Evolutionary conservation across 75 land plant genomes (phyloP).

Genomic region (Sequoiadendron giganteum): DNA sequence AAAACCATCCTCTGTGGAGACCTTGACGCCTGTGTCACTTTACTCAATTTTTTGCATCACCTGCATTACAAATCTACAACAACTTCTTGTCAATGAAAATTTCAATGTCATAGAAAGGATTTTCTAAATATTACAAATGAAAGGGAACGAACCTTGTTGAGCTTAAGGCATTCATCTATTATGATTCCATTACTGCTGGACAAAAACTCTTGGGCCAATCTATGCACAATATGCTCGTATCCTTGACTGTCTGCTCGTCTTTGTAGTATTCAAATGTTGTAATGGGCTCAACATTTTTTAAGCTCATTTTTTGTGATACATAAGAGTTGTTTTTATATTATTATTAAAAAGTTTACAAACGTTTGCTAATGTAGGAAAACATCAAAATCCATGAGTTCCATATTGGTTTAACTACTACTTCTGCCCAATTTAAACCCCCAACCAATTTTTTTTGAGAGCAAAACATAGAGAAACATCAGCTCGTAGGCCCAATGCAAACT

Average conservation of each 20-base stretch:
- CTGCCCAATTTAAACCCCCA: no score
- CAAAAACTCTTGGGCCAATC: conserved; percentile 59
- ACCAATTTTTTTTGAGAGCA: no score
- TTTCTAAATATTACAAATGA: background rate
- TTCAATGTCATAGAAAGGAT: no score
- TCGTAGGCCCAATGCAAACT: no score
- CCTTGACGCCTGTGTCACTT: conserved; percentile 22
- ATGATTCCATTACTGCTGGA: conserved; percentile 33
- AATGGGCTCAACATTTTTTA: conserved; percentile 64
- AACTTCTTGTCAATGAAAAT: background rate
- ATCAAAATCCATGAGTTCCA: no score
- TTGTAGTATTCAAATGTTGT: conserved; percentile 63
- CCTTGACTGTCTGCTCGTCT: conserved; percentile 67
- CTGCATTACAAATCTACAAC: conserved; percentile 10
- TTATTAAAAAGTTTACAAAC: no score
- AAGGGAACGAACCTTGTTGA: conserved; percentile 58
- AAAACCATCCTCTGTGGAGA: conserved; percentile 50
- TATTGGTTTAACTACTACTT: no score
- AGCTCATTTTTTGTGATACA: conserved; percentile 26
- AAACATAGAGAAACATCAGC: no score
- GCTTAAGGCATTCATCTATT: conserved; percentile 46
- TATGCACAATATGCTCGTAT: conserved; percentile 45
- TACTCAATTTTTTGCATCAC: conserved; percentile 41
- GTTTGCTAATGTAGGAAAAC: no score
- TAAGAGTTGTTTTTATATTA: no score